Percentiles rank a stretch among this genome's conserved stretches.
These are phyloP conservation scores for Fusarium mexicanum DNA, from an alignment of 2,329 filamentous ascomycete genomes.

Conservation along the genomic window DNA sequence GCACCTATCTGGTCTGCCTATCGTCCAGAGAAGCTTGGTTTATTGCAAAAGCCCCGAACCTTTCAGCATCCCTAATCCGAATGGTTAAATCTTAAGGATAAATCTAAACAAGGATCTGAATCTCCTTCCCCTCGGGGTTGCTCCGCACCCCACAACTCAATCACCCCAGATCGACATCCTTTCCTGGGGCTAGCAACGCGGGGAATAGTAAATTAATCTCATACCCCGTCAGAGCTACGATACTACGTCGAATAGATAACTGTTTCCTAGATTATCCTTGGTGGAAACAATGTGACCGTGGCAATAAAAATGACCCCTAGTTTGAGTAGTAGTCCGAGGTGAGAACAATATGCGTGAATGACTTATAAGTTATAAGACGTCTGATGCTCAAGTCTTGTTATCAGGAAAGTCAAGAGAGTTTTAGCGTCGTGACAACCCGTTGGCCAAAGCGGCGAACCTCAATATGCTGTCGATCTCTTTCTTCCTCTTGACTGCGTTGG, in stretches of 20 bases:
- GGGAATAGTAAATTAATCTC: background rate
- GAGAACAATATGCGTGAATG: background rate
- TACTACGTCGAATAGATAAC: background rate
- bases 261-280: conserved; percentile 13
- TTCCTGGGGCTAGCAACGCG: background rate
- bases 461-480: background rate
- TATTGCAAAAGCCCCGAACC: background rate
- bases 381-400: background rate
- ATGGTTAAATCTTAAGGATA: too few relatives aligned
- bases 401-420: background rate
- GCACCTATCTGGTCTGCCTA: background rate
- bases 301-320: background rate
- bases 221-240: background rate
- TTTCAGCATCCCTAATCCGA: background rate
- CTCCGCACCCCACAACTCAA: conserved; percentile 4
- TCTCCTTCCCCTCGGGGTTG: conserved; percentile 1
- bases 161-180: conserved; percentile 18
- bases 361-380: conserved; percentile 12
- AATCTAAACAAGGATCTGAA: background rate
- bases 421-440: background rate
- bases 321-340: background rate
- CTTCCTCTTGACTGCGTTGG: background rate
- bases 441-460: background rate
- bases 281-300: conserved; percentile 15
- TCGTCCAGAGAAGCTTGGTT: background rate